Evolutionary conservation across 257 asterid species (phyloP).

Genomic region (Salvia splendens): DNA sequence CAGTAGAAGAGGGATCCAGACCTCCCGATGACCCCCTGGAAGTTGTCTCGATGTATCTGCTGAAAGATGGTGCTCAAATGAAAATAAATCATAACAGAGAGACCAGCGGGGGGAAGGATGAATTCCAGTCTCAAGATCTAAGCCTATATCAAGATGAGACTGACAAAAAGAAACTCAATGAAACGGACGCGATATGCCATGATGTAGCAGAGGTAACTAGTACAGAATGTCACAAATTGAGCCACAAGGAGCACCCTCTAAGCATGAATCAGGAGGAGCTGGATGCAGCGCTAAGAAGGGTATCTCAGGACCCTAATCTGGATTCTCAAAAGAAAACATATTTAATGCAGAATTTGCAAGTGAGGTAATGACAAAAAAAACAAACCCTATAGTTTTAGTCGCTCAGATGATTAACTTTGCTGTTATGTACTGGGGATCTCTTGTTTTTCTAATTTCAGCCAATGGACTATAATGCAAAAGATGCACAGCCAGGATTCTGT

Average conservation of each 20-base stretch:
- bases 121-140: constrained; percentile 32
- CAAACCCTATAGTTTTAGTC: constrained; percentile 1
- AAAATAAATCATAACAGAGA: constrained; percentile 28
- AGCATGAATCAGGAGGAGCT: constrained; percentile 64
- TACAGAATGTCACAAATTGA: constrained; percentile 29
- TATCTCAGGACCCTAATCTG: constrained; percentile 68
- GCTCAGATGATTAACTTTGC: constrained; percentile 19
- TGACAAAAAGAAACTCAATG: constrained; percentile 43
- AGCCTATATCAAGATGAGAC: constrained; percentile 36
- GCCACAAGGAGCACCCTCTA: constrained; percentile 50
- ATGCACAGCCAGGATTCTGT: constrained; percentile 39
- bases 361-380: constrained; percentile 54
- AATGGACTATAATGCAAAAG: constrained; percentile 65
- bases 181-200: constrained; percentile 35
- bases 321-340: constrained; percentile 59
- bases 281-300: constrained; percentile 67
- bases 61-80: constrained; percentile 41
- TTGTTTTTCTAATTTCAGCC: constrained; percentile 45
- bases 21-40: constrained; percentile 60
- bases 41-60: constrained; percentile 58
- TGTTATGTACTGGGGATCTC: constrained; percentile 29
- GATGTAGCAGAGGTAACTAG: constrained; percentile 32
- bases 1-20: constrained; percentile 41
- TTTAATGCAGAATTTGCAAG: constrained; percentile 66
- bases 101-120: constrained; percentile 35